Base-by-base conservation (phyloP, 345 rosid species). In the Citrus mangshanensis region DNA sequence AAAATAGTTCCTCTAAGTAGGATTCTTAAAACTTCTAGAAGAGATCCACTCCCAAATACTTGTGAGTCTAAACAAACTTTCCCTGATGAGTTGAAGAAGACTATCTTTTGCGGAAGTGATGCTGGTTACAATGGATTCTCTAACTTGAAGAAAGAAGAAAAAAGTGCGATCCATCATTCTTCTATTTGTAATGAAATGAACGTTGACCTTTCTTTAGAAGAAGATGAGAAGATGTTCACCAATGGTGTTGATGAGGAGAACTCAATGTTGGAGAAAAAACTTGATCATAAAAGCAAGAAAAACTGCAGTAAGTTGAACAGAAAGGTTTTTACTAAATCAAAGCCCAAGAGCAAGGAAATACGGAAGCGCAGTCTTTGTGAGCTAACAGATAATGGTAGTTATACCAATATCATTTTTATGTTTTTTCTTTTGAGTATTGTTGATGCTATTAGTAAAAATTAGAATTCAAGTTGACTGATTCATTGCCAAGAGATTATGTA, bases 311-410 rank as follows among this genome's bases (percentile, higher is more conserved):
- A 16, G 7, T 49, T 68, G n/a, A 69, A 71, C 60, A 34, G 72
- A 75, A 42, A 32, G 51, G 63, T 74, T 61, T 73, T 42, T 68
- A 5, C 70, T 81, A 59, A 58, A 54, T 65, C 68, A 49, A 82
- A 77, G 72, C 75, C 76, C 25, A 87, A 83, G 77, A 54, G 30
- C 77, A 86, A 83, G 75, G 84, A 82, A 88, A 80, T 72, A 73
- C 84, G 85, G 34, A 83, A 78, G 35, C 92, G 87, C 42, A 87
- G 88, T 82, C 88, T 89, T 73, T 78, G 79, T 79, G 89, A 87
- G 81, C 73, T 87, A 49, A 75, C 89, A 5, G 27, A 63, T 32
- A 84, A 71, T 86, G 90, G 92, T 87, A 87, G 64, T 30, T 38
- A 27, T 58, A 49, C 27, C n/a, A 54, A 14, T 73, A 7, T 73